phyloP scores from a whole-genome alignment of 2,329 filamentous ascomycete species.

The Epichloe baconii region DNA sequence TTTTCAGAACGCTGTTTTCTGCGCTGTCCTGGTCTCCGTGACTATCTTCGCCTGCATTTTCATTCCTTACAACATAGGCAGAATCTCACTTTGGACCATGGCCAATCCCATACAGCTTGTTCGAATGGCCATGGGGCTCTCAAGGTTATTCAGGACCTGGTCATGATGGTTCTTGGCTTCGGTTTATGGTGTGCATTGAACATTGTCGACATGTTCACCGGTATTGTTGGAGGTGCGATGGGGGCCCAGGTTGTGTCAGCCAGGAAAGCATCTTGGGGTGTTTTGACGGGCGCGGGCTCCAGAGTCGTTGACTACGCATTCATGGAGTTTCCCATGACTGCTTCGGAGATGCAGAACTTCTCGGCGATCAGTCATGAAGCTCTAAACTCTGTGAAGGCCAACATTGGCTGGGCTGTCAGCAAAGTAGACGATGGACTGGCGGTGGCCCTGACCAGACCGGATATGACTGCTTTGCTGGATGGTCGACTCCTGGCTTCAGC shows the following conservation, averaged over 20 bases:
- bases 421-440: constrained; percentile 23
- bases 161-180: constrained; percentile 50
- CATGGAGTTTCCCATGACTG: constrained; percentile 36
- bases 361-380: constrained; percentile 65
- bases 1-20: constrained; percentile 91
- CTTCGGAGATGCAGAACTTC: constrained; percentile 60
- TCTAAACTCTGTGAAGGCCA: constrained; percentile 44
- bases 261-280: constrained; percentile 27
- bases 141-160: constrained; percentile 67
- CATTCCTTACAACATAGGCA: constrained; percentile 83
- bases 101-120: constrained; percentile 71
- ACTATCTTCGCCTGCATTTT: constrained; percentile 80
- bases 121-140: constrained; percentile 55
- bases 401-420: constrained; percentile 29
- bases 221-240: constrained; percentile 20
- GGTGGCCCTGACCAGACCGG: constrained; percentile 32
- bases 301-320: constrained; percentile 38
- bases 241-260: constrained; percentile 17
- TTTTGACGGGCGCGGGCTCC: constrained; percentile 29
- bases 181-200: constrained; percentile 31
- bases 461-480: constrained; percentile 17
- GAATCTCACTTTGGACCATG: constrained; percentile 65
- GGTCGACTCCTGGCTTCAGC: constrained; percentile 6
- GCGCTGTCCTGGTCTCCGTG: constrained; percentile 74
- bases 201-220: constrained; percentile 24